Percentiles rank a stretch among this genome's conserved stretches.
Evolutionary conservation across 176 grass and related monocot genomes (phyloP).

Genomic region (Eragrostis curvula): DNA sequence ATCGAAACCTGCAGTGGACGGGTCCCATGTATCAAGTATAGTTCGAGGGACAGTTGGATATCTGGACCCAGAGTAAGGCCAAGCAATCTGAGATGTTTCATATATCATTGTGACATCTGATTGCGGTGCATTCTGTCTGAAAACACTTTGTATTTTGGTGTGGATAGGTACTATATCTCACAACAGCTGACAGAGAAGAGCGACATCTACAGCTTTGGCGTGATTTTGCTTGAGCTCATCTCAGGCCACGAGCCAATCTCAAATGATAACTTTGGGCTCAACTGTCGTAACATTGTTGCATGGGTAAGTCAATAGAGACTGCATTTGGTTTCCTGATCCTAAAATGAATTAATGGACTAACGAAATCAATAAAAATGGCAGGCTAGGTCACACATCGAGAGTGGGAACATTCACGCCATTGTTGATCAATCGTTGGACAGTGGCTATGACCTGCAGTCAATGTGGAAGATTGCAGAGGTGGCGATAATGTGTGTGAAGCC

Average conservation of each 20-base stretch:
- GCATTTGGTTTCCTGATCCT: neutral
- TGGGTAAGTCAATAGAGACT: slow-evolving; percentile 62
- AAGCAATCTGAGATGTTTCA: neutral
- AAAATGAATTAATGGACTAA: neutral
- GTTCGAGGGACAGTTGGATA: slow-evolving; percentile 91
- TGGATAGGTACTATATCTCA: slow-evolving; percentile 84
- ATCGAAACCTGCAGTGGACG: slow-evolving; percentile 73
- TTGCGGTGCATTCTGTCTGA: neutral
- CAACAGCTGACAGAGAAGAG: slow-evolving; percentile 99
- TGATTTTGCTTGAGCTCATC: slow-evolving; percentile 92
- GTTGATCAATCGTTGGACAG: slow-evolving; percentile 58
- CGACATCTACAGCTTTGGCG: slow-evolving; percentile 94
- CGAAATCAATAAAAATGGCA: slow-evolving; percentile 30
- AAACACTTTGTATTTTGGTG: slow-evolving; percentile 2
- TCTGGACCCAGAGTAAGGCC: slow-evolving; percentile 94
- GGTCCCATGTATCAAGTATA: slow-evolving; percentile 86
- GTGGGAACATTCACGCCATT: slow-evolving; percentile 79
- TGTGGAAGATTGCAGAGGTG: slow-evolving; percentile 93
- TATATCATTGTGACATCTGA: slow-evolving; percentile 24
- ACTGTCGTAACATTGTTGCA: slow-evolving; percentile 92
- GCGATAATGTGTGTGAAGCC: slow-evolving; percentile 87
- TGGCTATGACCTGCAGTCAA: slow-evolving; percentile 70
- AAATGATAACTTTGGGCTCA: slow-evolving; percentile 84
- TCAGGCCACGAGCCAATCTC: slow-evolving; percentile 96
- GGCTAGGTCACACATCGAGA: slow-evolving; percentile 83